Base-by-base conservation (phyloP, 176 grass and related monocot species). In the Aegilops tauschii region DNA sequence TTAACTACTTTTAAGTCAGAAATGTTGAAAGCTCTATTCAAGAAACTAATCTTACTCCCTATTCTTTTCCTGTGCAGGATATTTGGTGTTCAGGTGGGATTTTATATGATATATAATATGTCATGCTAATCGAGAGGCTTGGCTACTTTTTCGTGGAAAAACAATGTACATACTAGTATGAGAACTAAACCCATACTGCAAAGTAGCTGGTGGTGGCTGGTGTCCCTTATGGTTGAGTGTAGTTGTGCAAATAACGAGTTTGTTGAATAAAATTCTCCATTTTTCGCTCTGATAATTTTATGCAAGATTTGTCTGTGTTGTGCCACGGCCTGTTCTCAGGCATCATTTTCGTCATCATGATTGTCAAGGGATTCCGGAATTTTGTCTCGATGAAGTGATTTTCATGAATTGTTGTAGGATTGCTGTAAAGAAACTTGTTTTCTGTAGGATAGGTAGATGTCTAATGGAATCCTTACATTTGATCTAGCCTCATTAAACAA, bases 161-260 rank as follows among this genome's bases (percentile, higher is more conserved):
- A 82, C 69, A 69, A 59, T 91, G 90, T 91, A 85, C 82, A 91
- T 91, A 88, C 76, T 88, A 77, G 77, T 61, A 88, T 88, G 82
- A 65, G 77, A 88, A 85, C 82, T 85, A 64, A 61, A 37, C 61
- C 67, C 59, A 68, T 81, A 84, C 76, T 68, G 61, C 28, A 50
- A 79, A 84, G 69, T 88, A 85, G 85, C 23, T 76, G 77, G 85
- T 70, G 56, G 56, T 21, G 56, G 78, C 65, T 65, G 69, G 52
- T 65, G 73, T 65, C 62, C 50, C 23, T 61, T 61, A 34, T 85
- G 86, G 54, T 88, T 88, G 42, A 85, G 80, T 91, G 86, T 88
- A 88, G 77, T 65, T 81, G 69, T 91, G 90, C 86, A 88, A 91
- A 88, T 91, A 91, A 88, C 83, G 77, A 83, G 82, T 82, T 82